These are phyloP conservation scores for Paxillus rubicundulus DNA, from an alignment of 768 basidiomycete species.

Conservation along the genomic window DNA sequence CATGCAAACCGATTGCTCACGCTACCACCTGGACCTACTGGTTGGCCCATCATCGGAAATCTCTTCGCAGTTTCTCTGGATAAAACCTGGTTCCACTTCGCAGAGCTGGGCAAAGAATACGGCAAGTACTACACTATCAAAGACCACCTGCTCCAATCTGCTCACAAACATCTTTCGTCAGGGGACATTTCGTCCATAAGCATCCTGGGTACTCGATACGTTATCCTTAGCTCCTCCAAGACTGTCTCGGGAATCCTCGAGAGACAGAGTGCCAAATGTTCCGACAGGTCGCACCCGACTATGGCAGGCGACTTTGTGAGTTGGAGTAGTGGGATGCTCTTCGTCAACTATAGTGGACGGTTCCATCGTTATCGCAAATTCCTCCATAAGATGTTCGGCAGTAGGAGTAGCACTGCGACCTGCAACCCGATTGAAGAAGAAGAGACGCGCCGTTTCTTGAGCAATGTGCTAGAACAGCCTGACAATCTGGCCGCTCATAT, in stretches of 20 bases:
- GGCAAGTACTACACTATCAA: conserved; percentile 33
- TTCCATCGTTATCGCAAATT: conserved; percentile 15
- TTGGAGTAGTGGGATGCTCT: conserved; percentile 2
- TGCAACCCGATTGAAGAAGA: conserved; percentile 20
- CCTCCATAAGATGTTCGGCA: conserved; percentile 9
- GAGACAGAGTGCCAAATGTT: conserved; percentile 53
- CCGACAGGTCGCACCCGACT: conserved; percentile 22
- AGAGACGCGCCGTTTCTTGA: conserved; percentile 17
- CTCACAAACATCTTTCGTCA: conserved; percentile 16
- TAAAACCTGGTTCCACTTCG: conserved; percentile 51
- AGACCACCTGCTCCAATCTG: neutral
- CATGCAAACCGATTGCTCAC: neutral
- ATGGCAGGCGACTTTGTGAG: conserved; percentile 25
- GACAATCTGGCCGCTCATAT: conserved; percentile 17
- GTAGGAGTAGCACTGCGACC: neutral
- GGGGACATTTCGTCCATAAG: conserved; percentile 17
- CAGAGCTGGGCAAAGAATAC: conserved; percentile 51
- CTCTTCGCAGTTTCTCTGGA: conserved; percentile 50
- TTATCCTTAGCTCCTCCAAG: conserved; percentile 49
- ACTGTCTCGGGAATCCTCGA: conserved; percentile 50
- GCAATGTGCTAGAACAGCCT: conserved; percentile 15
- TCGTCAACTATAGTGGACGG: conserved; percentile 5
- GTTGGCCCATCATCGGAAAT: conserved; percentile 49
- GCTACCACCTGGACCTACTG: conserved; percentile 22
- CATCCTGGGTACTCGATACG: conserved; percentile 44